Conservation (phyloP, 139 green algal species). For the Picochlorum sp. region DNA sequence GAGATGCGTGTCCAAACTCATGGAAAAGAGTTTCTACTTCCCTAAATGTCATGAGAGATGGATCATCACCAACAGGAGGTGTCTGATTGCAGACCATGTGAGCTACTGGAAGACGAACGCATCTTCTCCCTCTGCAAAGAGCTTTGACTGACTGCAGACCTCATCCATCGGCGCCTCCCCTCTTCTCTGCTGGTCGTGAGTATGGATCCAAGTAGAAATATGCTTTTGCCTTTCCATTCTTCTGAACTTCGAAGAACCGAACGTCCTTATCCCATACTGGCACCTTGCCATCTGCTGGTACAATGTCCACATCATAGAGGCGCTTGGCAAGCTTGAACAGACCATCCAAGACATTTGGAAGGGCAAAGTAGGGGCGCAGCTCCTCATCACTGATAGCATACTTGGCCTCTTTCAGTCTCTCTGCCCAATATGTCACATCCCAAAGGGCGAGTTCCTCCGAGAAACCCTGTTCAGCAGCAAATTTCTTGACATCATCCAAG, state of each 20-base stretch:
- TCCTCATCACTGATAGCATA: conserved; percentile 87
- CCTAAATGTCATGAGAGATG: conserved; percentile 92
- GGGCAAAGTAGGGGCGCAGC: conserved; percentile 88
- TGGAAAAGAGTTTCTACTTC: conserved; percentile 97
- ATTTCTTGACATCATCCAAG: conserved; percentile 60
- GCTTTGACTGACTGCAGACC: conserved; percentile 38
- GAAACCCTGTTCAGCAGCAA: conserved; percentile 39
- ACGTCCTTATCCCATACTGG: conserved; percentile 86
- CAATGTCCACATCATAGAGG: conserved; percentile 82
- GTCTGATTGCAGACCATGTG: conserved; percentile 97
- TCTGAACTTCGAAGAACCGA: conserved; percentile 76
- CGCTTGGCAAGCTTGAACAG: conserved; percentile 76
- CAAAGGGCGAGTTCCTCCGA: conserved; percentile 52
- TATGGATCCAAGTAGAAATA: conserved; percentile 95
- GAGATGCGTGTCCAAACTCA: conserved; percentile 86
- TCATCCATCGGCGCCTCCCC: conserved; percentile 62
- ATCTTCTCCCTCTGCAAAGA: conserved; percentile 39
- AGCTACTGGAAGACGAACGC: conserved; percentile 79
- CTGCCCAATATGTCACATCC: conserved; percentile 84
- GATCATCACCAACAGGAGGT: conserved; percentile 77
- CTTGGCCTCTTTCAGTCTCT: conserved; percentile 49
- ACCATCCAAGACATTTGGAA: conserved; percentile 82
- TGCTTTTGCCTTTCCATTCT: conserved; percentile 59
- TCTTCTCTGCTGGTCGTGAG: conserved; percentile 87
- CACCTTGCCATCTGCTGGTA: conserved; percentile 70